Evolutionary conservation across 306 rosid species (phyloP), one percentile per base, ranked within the genome.

Genomic region (Erythrophleum fordii): DNA sequence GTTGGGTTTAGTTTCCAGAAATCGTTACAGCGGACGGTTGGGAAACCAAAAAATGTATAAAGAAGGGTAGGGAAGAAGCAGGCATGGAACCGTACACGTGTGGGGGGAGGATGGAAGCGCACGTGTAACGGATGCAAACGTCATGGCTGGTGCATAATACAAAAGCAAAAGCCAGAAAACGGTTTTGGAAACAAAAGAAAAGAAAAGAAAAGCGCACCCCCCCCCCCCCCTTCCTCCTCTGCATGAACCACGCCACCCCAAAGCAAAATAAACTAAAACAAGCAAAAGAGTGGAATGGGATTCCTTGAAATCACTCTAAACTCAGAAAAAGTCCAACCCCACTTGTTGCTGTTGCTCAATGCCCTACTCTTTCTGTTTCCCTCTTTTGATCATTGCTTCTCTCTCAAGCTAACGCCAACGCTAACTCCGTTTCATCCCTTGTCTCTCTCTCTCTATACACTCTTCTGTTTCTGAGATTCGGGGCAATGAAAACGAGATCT

Each of bases 401-500:
- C 55, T 49, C 55, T 17, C 55, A 49, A 49, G 55, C 55, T 16
- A 49, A 16, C 42, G 5, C 55, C 11, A 49, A 16, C 22, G 17
- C 18, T 14, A 12, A 12, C 52, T 7, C 16, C 16, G 13, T 46
- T 11, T 2, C 52, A 12, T 14, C 5, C 28, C 3, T 44, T 37
- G 28, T 52, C 22, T 62, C 80, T 83, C 45, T 83, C 77, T 42
- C 49, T 45, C 49, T 45, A 1, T 45, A 1, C 11, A 42, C 48
- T 42, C 48, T 26, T 61, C 82, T 62, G 81, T 42, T 42, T 28
- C 62, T 70, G 42, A 70, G 84, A 84, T 84, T 74, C 80, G 49
- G 53, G 41, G 62, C 37, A 68, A 69, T 60, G 53, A 79, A 68
- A 83, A 79, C 69, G 7, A 79, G 79, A 77, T 82, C 82, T 77